Percentiles rank a stretch among this genome's conserved stretches.
phyloP scores from a whole-genome alignment of 2,329 filamentous ascomycete genomes.

The Colletotrichum nymphaeae region DNA sequence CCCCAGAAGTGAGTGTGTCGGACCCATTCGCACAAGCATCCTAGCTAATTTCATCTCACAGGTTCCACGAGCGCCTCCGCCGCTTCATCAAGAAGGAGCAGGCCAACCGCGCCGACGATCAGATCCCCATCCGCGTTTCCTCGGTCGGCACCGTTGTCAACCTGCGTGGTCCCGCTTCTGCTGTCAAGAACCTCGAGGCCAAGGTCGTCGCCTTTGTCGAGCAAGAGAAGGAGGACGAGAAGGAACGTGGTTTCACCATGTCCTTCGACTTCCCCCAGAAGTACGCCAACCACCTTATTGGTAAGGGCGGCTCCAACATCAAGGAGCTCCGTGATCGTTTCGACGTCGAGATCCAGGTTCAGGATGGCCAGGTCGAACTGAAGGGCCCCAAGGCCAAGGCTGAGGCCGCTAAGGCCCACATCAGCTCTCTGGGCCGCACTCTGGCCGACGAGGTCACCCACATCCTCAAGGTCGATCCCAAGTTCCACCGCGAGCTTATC shows the following conservation, averaged over 20 bases:
- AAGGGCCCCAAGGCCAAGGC: conserved; percentile 97
- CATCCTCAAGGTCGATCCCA: conserved; percentile 88
- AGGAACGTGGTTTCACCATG: conserved; percentile 88
- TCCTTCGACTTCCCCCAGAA: conserved; percentile 96
- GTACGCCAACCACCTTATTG: conserved; percentile 86
- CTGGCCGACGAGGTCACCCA: conserved; percentile 93
- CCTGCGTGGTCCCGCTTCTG: conserved; percentile 80
- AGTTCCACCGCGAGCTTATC: conserved; percentile 95
- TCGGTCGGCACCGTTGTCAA: conserved; percentile 72
- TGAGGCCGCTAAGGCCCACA: conserved; percentile 85
- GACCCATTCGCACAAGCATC: background rate
- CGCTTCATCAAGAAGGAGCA: conserved; percentile 75
- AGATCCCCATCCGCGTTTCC: conserved; percentile 71
- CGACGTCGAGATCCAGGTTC: conserved; percentile 84
- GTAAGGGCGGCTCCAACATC: conserved; percentile 75
- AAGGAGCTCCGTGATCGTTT: conserved; percentile 74
- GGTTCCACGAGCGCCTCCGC: conserved; percentile 71
- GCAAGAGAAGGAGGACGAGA: conserved; percentile 91
- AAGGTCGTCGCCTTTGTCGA: conserved; percentile 85
- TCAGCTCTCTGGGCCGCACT: conserved; percentile 81
- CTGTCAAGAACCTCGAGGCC: conserved; percentile 76
- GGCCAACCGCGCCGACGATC: conserved; percentile 63
- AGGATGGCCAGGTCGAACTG: conserved; percentile 93
- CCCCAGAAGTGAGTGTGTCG: conserved; percentile 60
- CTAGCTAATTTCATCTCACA: conserved; percentile 44